Percentiles rank a stretch among this genome's conserved stretches.
Conservation (phyloP, 2,329 filamentous ascomycete genomes). For the Fusarium dimerum region DNA sequence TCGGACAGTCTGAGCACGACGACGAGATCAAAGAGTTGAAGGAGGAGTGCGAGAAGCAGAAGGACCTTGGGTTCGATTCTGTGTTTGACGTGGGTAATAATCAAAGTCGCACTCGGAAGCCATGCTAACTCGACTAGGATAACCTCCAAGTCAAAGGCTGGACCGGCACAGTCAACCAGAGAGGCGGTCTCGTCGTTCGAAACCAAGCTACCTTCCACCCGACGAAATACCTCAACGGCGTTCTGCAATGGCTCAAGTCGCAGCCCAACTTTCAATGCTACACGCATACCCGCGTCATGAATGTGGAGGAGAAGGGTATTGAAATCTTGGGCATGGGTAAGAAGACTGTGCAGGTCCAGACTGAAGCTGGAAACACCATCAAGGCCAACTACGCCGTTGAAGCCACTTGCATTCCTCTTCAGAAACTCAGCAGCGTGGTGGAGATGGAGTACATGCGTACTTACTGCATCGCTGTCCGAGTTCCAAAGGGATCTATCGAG, state of each 20-base stretch:
- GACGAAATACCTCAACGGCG: constrained; percentile 54
- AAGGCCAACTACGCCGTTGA: constrained; percentile 51
- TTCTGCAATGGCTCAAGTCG: constrained; percentile 51
- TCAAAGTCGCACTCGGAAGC: too few relatives aligned
- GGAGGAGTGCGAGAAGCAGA: constrained; percentile 10
- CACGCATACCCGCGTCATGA: constrained; percentile 50
- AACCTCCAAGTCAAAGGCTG: constrained; percentile 52
- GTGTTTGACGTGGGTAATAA: constrained; percentile 9
- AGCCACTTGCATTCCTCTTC: constrained; percentile 56
- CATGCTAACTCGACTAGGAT: constrained; percentile 17
- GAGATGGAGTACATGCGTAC: constrained; percentile 56
- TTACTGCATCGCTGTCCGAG: constrained; percentile 57
- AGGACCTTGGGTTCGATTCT: constrained; percentile 12
- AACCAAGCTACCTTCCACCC: constrained; percentile 58
- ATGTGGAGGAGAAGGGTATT: constrained; percentile 48
- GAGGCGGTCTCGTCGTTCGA: constrained; percentile 48
- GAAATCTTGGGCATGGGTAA: constrained; percentile 16
- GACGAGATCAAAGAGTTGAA: constrained; percentile 28
- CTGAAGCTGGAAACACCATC: constrained; percentile 47
- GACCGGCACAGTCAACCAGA: constrained; percentile 51
- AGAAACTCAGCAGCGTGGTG: constrained; percentile 54
- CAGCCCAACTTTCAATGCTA: constrained; percentile 56
- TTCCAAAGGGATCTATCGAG: constrained; percentile 53
- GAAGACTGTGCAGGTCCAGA: constrained; percentile 48
- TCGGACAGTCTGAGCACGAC: constrained; percentile 42